Conservation (phyloP, 2,329 filamentous ascomycete genomes). For the Parafenestella ontariensis region DNA sequence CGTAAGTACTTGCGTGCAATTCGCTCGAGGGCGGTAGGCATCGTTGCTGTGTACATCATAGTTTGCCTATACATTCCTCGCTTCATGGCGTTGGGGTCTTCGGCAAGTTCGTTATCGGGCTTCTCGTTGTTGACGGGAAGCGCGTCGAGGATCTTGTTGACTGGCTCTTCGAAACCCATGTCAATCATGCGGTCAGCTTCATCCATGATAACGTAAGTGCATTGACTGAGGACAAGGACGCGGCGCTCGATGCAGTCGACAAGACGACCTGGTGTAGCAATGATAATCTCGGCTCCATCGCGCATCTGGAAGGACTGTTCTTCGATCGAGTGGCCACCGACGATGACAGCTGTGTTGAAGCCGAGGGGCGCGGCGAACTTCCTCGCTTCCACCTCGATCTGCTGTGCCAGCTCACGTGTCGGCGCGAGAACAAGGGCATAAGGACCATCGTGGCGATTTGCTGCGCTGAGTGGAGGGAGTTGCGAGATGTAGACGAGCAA, state of each 20-base stretch:
- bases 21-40: constrained; percentile 89
- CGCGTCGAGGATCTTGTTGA: constrained; percentile 96
- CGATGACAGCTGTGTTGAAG: constrained; percentile 94
- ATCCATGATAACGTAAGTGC: constrained; percentile 99
- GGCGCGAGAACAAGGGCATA: constrained; percentile 97
- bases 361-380: constrained; percentile 92
- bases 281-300: constrained; percentile 95
- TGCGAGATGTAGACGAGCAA: constrained; percentile 94
- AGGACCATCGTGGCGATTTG: constrained; percentile 90
- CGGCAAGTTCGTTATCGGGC: constrained; percentile 90
- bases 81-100: constrained; percentile 85
- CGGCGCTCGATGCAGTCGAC: constrained; percentile 96
- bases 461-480: constrained; percentile 81
- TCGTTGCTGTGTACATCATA: constrained; percentile 99
- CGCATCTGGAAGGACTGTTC: constrained; percentile 90
- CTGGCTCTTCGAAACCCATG: constrained; percentile 94
- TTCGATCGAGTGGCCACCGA: constrained; percentile 95
- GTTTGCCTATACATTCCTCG: constrained; percentile 89
- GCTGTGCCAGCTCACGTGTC: constrained; percentile 95
- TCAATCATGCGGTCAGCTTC: constrained; percentile 99
- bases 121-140: constrained; percentile 93
- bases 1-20: constrained; percentile 98
- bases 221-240: constrained; percentile 90
- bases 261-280: constrained; percentile 96
- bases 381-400: constrained; percentile 91